Evolutionary conservation across 352 stramenopile genomes (phyloP).

Genomic region (Phytophthora constricta): DNA sequence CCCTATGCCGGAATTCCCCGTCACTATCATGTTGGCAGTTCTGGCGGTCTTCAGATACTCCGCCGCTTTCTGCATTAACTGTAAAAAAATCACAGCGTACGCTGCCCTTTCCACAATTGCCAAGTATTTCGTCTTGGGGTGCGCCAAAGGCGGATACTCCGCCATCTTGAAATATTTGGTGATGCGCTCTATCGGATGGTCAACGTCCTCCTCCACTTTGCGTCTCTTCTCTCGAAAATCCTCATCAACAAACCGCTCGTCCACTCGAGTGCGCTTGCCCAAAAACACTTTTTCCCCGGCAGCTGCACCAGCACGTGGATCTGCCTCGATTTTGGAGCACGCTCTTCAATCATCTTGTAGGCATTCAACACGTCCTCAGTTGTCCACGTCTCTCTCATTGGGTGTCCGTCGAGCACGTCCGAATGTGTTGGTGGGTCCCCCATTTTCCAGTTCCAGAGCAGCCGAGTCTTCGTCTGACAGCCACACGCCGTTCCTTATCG

Average conservation of each 20-base stretch:
- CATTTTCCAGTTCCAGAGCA: too few relatives aligned
- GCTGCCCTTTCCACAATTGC: conserved; percentile 16
- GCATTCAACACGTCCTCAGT: too few relatives aligned
- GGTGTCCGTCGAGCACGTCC: too few relatives aligned
- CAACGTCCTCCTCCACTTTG: conserved; percentile 3
- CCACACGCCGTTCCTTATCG: too few relatives aligned
- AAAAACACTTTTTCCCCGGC: background rate
- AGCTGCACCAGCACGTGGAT: conserved; percentile 20
- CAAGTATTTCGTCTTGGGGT: conserved; percentile 1
- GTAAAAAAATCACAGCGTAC: conserved; percentile 19
- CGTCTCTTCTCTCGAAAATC: conserved; percentile 10
- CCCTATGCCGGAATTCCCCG: conserved; percentile 29
- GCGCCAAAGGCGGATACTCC: conserved; percentile 11
- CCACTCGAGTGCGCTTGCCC: conserved; percentile 12
- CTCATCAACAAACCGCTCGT: conserved; percentile 10
- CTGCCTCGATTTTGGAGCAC: too few relatives aligned
- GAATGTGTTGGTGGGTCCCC: too few relatives aligned
- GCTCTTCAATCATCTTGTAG: too few relatives aligned
- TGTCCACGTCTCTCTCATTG: too few relatives aligned
- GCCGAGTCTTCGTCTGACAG: too few relatives aligned
- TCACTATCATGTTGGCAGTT: conserved; percentile 20
- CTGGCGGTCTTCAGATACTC: background rate
- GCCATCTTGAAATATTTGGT: conserved; percentile 20
- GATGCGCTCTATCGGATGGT: background rate
- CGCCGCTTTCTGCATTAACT: conserved; percentile 11